Evolutionary conservation across 768 basidiomycete genomes (phyloP).

Genomic region (Dioszegia hungarica): DNA sequence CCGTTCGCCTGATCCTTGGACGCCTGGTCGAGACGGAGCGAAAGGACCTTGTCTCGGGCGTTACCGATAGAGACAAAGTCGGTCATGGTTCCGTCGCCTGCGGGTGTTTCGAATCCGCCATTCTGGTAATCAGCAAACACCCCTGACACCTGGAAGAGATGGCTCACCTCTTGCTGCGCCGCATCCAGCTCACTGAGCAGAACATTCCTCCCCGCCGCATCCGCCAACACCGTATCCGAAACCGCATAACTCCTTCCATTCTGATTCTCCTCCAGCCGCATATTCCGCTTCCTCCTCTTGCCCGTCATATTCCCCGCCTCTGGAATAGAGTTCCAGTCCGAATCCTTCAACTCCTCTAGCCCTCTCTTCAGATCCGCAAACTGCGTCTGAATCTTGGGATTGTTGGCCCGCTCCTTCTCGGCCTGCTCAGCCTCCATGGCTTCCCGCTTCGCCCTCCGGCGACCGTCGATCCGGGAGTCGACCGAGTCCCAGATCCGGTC

Average conservation of each 20-base stretch:
- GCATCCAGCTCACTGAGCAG: conserved; percentile 73
- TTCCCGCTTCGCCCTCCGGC: conserved; percentile 73
- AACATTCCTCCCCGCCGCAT: conserved; percentile 68
- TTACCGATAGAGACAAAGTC: conserved; percentile 96
- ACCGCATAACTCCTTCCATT: conserved; percentile 78
- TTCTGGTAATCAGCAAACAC: conserved; percentile 44
- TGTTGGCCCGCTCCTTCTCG: conserved; percentile 72
- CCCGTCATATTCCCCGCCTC: conserved; percentile 94
- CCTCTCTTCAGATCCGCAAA: conserved; percentile 93
- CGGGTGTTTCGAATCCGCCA: conserved; percentile 76
- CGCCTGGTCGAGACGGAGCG: conserved; percentile 88
- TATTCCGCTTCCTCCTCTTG: conserved; percentile 66
- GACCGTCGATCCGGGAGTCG: conserved; percentile 81
- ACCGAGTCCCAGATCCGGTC: conserved; percentile 92
- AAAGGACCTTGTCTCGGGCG: conserved; percentile 89
- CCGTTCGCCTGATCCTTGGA: conserved; percentile 71
- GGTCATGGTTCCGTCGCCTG: conserved; percentile 67
- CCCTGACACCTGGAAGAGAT: no score
- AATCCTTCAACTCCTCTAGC: conserved; percentile 74
- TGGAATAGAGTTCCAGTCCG: conserved; percentile 90
- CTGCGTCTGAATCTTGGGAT: conserved; percentile 92
- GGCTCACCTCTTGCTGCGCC: conserved; percentile 67
- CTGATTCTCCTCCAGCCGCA: conserved; percentile 56
- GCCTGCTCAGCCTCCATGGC: conserved; percentile 69
- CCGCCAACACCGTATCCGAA: conserved; percentile 87